These are phyloP conservation scores for Cladophialophora psammophila DNA, from an alignment of 2,329 filamentous ascomycete species.

Conservation along the genomic window DNA sequence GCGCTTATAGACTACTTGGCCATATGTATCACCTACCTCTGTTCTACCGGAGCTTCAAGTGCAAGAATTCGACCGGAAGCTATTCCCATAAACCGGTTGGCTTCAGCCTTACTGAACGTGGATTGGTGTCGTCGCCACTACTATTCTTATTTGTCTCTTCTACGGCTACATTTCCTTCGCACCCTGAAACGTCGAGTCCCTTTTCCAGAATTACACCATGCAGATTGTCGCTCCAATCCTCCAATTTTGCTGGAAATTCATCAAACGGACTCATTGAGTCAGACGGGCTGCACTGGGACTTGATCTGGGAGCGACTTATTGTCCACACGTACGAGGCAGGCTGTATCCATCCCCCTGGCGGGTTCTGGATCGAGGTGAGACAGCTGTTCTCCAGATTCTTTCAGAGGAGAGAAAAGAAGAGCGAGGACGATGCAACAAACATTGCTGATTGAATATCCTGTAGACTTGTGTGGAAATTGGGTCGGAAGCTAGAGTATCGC, in stretches of 20 bases:
- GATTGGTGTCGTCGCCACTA: constrained; percentile 67
- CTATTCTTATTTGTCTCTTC: neutral
- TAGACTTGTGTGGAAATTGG: too few relatives aligned
- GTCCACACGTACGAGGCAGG: neutral
- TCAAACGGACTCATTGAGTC: neutral
- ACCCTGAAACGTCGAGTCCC: neutral
- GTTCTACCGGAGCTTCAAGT: constrained; percentile 62
- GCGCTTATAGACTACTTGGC: constrained; percentile 66
- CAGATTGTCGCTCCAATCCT: neutral
- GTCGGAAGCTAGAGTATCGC: too few relatives aligned
- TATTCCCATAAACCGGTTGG: constrained; percentile 65
- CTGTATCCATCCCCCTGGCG: too few relatives aligned
- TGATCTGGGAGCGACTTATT: neutral
- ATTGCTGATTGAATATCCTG: too few relatives aligned
- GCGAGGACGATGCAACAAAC: too few relatives aligned
- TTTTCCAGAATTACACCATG: constrained; percentile 8
- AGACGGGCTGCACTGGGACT: neutral
- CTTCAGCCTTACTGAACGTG: constrained; percentile 73
- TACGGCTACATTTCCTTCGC: neutral
- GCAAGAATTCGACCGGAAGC: constrained; percentile 62
- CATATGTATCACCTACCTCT: constrained; percentile 62
- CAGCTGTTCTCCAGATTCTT: too few relatives aligned
- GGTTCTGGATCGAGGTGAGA: too few relatives aligned
- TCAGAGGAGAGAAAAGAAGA: too few relatives aligned
- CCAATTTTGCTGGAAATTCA: neutral